Evolutionary conservation across 495 filamentous ascomycete species (phyloP).

Genomic region (Bryoglossum gracile): DNA sequence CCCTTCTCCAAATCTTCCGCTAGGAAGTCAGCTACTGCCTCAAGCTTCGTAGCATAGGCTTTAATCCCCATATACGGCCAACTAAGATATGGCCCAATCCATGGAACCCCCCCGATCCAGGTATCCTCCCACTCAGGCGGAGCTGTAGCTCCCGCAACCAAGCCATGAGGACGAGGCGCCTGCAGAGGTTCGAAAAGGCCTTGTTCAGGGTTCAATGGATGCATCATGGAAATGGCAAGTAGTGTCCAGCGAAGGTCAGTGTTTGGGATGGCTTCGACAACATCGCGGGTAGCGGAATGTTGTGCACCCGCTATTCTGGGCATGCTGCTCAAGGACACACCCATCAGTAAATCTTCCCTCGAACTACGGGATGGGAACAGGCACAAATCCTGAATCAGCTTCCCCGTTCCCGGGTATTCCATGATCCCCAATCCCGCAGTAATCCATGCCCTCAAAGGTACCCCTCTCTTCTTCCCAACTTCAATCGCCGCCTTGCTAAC

Average conservation of each 20-base stretch:
- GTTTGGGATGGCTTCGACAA: slow-evolving; percentile 20
- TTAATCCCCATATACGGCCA: slow-evolving; percentile 10
- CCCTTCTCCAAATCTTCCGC: slow-evolving; percentile 29
- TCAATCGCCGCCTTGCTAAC: slow-evolving; percentile 28
- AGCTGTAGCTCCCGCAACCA: slow-evolving; percentile 12
- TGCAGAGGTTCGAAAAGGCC: slow-evolving; percentile 10
- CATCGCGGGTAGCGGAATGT: slow-evolving; percentile 25
- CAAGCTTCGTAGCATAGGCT: slow-evolving; percentile 24
- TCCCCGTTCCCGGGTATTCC: slow-evolving; percentile 22
- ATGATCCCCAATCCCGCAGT: slow-evolving; percentile 24
- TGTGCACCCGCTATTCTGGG: slow-evolving; percentile 20
- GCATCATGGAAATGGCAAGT: slow-evolving; percentile 25
- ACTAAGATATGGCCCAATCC: slow-evolving; percentile 18
- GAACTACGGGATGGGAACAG: not conserved
- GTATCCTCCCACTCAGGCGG: slow-evolving; percentile 1
- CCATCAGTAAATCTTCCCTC: not conserved
- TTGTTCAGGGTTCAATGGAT: slow-evolving; percentile 18
- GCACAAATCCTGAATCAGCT: slow-evolving; percentile 29
- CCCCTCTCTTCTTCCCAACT: slow-evolving; percentile 25
- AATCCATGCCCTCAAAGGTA: slow-evolving; percentile 30
- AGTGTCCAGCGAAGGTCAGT: slow-evolving; percentile 30
- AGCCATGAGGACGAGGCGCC: slow-evolving; percentile 18
- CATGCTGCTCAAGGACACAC: slow-evolving; percentile 12
- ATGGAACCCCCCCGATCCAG: slow-evolving; percentile 5
- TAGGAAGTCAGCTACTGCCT: slow-evolving; percentile 33